Evolutionary conservation across 108 stramenopile species (phyloP), one percentile per base, ranked within the genome.

Genomic region (Cyclotella baltica): DNA sequence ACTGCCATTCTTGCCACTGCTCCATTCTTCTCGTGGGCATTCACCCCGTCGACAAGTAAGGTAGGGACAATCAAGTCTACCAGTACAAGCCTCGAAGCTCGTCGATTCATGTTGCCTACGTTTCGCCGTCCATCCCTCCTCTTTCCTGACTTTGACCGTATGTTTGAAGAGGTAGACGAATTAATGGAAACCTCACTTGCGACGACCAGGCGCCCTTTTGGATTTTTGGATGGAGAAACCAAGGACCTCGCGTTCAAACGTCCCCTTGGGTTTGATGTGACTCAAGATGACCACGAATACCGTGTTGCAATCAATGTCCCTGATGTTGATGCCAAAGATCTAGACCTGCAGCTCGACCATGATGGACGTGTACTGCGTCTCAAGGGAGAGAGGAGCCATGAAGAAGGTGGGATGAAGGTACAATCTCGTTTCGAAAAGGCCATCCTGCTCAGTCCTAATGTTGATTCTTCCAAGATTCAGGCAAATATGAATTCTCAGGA

Each of bases 361-460:
- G 74, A 80, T 53, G 73, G 79, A 25, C 73, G 79, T 43, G 68
- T 75, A 1, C 50, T 75, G 55, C 73, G 73, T 69, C 79, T 80
- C 43, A 80, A 69, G 73, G 79, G 79, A 47, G 79, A 80, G 11
- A 22, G 67, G 11, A 59, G 33, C 6, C 55, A 58, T 30, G 58
- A 80, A 46, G 74, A 80, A 33, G 74, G 57, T 50, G 75, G 75
- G 13, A 76, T 75, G 75, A 75, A 52, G 47, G 40, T 76, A 4
- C 66, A 75, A 35, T 70, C 73, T 47, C 65, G 57, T 19, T 80
- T 80, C 43, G 79, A 80, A 47, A 80, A 80, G 74, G 51, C 79
- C 3, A 70, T 75, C n/a, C 58, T 76, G 33, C 59, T 80, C 11
- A 52, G 62, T 9, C 79, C 75, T 2, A 69, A 76, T 40, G 50